Evolutionary conservation across 345 rosid genomes (phyloP).

Genomic region (Bretschneidera sinensis): DNA sequence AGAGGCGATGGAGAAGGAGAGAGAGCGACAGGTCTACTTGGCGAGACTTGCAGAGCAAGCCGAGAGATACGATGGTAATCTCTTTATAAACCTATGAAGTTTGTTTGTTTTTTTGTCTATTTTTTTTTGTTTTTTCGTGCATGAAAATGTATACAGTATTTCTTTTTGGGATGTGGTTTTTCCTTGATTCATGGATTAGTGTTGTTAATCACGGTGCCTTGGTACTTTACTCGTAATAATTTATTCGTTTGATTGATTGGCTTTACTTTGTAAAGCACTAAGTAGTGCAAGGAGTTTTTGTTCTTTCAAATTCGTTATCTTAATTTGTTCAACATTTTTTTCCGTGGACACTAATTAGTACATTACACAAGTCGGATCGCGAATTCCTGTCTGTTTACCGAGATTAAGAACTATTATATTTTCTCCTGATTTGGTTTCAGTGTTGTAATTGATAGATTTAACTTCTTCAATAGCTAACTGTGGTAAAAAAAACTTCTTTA

Average conservation of each 20-base stretch:
- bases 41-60: constrained; percentile 94
- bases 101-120: not conserved
- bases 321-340: too few species aligned
- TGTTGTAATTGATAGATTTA: not conserved
- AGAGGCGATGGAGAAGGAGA: constrained; percentile 69
- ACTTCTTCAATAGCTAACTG: not conserved
- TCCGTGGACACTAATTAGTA: not conserved
- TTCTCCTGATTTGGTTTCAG: not conserved
- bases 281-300: not conserved
- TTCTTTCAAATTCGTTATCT: not conserved
- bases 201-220: not conserved
- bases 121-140: not conserved
- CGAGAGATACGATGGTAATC: constrained; percentile 80
- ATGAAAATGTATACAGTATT: too few species aligned
- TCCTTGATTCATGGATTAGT: not conserved
- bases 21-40: constrained; percentile 76
- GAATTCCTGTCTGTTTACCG: too few species aligned
- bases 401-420: too few species aligned
- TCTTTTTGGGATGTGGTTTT: not conserved
- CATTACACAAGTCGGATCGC: not conserved
- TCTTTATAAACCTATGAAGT: not conserved
- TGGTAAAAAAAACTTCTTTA: not conserved
- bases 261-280: not conserved
- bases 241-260: not conserved
- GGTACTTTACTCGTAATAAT: not conserved